Conservation (phyloP, 2,329 filamentous ascomycete genomes). For the Nemania serpens region DNA sequence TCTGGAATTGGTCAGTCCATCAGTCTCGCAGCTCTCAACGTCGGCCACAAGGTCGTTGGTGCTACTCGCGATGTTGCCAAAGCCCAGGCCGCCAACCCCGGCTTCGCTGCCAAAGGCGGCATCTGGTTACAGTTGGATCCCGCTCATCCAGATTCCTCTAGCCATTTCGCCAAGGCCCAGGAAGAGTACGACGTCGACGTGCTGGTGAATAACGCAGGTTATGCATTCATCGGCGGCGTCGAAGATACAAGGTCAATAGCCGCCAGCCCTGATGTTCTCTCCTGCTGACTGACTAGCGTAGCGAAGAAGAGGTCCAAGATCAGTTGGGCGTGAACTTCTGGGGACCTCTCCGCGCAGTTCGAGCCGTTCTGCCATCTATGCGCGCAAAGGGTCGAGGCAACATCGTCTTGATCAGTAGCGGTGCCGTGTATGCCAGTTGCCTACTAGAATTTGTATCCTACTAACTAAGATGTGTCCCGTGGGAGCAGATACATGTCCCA, state of each 20-base stretch:
- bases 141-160: slow-evolving; percentile 2
- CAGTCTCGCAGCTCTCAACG: slow-evolving; percentile 42
- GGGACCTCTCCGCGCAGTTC: slow-evolving; percentile 53
- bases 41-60: slow-evolving; percentile 49
- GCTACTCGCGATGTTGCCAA: slow-evolving; percentile 43
- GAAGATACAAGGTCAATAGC: slow-evolving; percentile 18
- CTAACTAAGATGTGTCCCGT: neutral
- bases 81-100: slow-evolving; percentile 22
- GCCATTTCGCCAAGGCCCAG: slow-evolving; percentile 1
- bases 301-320: slow-evolving; percentile 14
- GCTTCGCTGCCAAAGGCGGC: slow-evolving; percentile 34
- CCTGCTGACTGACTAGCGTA: neutral
- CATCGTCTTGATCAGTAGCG: slow-evolving; percentile 30
- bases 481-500: slow-evolving; percentile 26
- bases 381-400: slow-evolving; percentile 17
- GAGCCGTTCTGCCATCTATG: slow-evolving; percentile 40
- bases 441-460: neutral
- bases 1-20: slow-evolving; percentile 48
- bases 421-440: slow-evolving; percentile 23
- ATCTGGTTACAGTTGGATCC: slow-evolving; percentile 21
- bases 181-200: slow-evolving; percentile 14
- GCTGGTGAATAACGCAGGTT: slow-evolving; percentile 18
- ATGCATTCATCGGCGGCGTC: slow-evolving; percentile 12
- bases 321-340: slow-evolving; percentile 60
- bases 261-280: neutral